Conservation (phyloP, 371 early-diverging fungal genomes). For the Mortierella sp. region DNA sequence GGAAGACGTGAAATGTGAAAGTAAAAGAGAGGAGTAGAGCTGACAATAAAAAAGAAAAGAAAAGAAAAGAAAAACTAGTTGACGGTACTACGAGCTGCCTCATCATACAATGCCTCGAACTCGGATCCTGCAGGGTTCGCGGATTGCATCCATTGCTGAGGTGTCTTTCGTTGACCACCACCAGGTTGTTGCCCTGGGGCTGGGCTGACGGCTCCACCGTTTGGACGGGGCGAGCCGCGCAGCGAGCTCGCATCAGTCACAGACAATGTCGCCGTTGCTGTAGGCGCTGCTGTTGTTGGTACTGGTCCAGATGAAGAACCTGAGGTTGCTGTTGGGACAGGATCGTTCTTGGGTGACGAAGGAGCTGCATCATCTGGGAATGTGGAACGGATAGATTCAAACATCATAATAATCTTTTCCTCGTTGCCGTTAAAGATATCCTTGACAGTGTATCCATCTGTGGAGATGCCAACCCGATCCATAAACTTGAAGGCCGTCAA, state of each 20-base stretch:
- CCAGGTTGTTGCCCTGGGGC: background rate
- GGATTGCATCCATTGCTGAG: constrained; percentile 7
- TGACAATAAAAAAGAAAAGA: no score
- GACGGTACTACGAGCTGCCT: constrained; percentile 51
- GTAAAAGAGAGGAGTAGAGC: no score
- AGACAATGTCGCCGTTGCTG: background rate
- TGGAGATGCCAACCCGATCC: constrained; percentile 62
- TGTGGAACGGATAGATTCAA: constrained; percentile 57
- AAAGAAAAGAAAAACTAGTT: no score
- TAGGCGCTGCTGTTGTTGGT: background rate
- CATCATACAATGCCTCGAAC: constrained; percentile 49
- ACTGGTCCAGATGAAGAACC: background rate
- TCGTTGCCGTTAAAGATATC: constrained; percentile 69
- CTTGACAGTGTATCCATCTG: constrained; percentile 65
- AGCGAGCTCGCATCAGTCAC: background rate
- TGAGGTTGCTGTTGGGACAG: background rate
- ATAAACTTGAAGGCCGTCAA: constrained; percentile 69
- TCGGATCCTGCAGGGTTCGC: constrained; percentile 36
- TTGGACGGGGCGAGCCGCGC: constrained; percentile 1
- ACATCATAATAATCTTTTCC: constrained; percentile 64
- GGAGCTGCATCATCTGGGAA: constrained; percentile 31
- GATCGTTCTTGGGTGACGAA: constrained; percentile 1
- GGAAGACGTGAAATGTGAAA: no score
- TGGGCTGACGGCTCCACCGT: background rate
- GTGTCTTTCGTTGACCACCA: constrained; percentile 6